A percentile compares a stretch with the other conserved stretches of the same genome.
Evolutionary conservation across 1,284 basidiomycete species (phyloP).

Genomic region (Amylostereum areolatum): DNA sequence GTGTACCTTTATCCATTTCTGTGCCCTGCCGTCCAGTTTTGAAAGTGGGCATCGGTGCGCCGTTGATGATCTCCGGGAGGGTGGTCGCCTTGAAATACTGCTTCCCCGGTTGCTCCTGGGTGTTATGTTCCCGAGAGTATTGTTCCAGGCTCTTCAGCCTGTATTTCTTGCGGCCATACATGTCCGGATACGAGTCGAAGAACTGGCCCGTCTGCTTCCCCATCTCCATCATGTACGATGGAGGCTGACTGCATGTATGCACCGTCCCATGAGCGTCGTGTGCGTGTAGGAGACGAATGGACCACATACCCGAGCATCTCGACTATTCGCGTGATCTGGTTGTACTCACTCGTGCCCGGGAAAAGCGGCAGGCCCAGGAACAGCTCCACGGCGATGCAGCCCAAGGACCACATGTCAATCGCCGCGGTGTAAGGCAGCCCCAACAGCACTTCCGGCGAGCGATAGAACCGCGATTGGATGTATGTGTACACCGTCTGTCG

Average conservation of each 20-base stretch:
- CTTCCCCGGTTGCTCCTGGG: slow-evolving; percentile 95
- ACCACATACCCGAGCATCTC: slow-evolving; percentile 92
- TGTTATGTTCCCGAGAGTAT: slow-evolving; percentile 91
- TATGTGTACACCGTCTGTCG: slow-evolving; percentile 99
- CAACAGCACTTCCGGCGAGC: slow-evolving; percentile 94
- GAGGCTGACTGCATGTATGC: slow-evolving; percentile 60
- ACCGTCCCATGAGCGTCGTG: slow-evolving; percentile 1
- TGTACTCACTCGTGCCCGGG: slow-evolving; percentile 98
- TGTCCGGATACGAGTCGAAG: slow-evolving; percentile 80
- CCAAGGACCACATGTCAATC: slow-evolving; percentile 95
- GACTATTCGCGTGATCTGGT: slow-evolving; percentile 93
- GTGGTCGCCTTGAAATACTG: slow-evolving; percentile 97
- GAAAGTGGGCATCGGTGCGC: slow-evolving; percentile 82
- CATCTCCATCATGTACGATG: slow-evolving; percentile 89
- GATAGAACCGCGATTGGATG: slow-evolving; percentile 98
- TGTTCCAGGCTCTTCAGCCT: slow-evolving; percentile 90
- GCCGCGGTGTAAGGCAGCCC: slow-evolving; percentile 92
- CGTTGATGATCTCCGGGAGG: slow-evolving; percentile 93
- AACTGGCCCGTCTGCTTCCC: slow-evolving; percentile 96
- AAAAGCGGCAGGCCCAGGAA: slow-evolving; percentile 96
- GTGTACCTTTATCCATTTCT: slow-evolving; percentile 89
- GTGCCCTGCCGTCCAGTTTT: slow-evolving; percentile 71
- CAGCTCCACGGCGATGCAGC: slow-evolving; percentile 95
- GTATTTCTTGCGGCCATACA: slow-evolving; percentile 85
- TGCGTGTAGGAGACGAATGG: slow-evolving; percentile 2